Base-by-base conservation (phyloP, 768 basidiomycete genomes). In the Chalciporus chontae region DNA sequence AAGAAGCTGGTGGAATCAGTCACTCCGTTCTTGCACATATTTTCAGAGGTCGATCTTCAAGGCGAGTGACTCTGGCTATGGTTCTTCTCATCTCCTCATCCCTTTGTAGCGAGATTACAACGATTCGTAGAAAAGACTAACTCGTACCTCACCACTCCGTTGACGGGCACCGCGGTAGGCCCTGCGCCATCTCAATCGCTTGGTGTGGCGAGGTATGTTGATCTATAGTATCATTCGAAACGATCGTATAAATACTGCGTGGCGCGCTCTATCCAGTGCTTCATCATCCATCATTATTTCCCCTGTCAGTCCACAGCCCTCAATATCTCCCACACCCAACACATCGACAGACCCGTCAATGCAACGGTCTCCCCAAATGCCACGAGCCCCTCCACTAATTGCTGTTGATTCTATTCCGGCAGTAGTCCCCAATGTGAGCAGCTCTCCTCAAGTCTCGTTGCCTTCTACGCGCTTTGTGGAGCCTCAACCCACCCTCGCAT, bases 1-100 rank as follows among this genome's bases (percentile, higher is more conserved):
- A 56, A 34, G 18, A 23, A 40, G 19, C 60, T 65, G n/a, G 11
- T 68, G n/a, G 47, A 32, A 27, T 26, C 48, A n/a, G 52, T 68
- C 1, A 27, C 34, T 9, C 66, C 64, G 13, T 66, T 58, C 47
- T 38, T 29, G 6, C 54, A 45, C 7, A 5, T 51, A 40, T 68
- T 68, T 47, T 3, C 34, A 2, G 66, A 68, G 40, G 18, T 2
- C 9, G 57, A 60, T 26, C 56, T 68, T 11, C 57, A 58, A 29
- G 48, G 66, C 69, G 27, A 29, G 53, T 46, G 3, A 26, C 44
- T 46, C 15, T 8, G 11, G 11, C 5, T 4, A 1, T 21, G 10
- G 29, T 15, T 9, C 10, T 36, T 3, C 27, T 18, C 34, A 8
- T 26, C 40, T 45, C 23, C 46, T 43, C 34, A 41, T n/a, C 8